Evolutionary conservation across 306 rosid species (phyloP), one percentile per base, ranked within the genome.

Genomic region (Quercus bicolor): DNA sequence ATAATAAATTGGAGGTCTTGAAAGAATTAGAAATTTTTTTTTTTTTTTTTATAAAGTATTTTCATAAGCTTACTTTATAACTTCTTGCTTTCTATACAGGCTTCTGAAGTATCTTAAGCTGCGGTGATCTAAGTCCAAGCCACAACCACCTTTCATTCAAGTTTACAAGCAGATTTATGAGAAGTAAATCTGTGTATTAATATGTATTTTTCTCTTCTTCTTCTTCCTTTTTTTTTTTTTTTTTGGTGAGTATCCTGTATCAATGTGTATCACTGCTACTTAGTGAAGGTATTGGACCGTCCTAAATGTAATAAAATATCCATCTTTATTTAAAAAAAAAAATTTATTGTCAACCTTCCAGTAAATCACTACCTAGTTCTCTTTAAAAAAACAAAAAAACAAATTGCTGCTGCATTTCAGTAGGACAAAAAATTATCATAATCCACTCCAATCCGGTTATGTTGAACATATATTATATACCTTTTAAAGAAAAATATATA

Each of bases 41-140:
- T 61, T 14, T 13, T 2, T 2, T 14, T 13, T 2, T 0, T 4
- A 21, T 56, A 57, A 3, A 23, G 14, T 4, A 23, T 23, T 59
- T 59, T 59, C 65, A 59, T 20, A 59, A 23, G 23, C 18, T 59
- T 13, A 4, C 4, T n/a, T n/a, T 28, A 28, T 28, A 20, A 64
- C 21, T 68, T 68, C 52, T 18, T 68, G 72, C 70, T 26, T 70
- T 72, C 19, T 15, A 13, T 18, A 2, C 70, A 79, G 78, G 74
- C 74, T 79, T 69, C 40, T 79, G 57, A 79, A 73, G 73, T 79
- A 62, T 62, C 82, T 79, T 5, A 73, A 79, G 73, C 56, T 62
- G 43, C 78, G 54, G 56, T 73, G 56, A 79, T 40, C 45, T 8
- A 40, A 33, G 77, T 72, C 72, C 53, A 34, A 65, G 45, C 70